These are phyloP conservation scores for Neurospora hispaniola DNA, from an alignment of 495 filamentous ascomycete genomes.

Conservation along the genomic window DNA sequence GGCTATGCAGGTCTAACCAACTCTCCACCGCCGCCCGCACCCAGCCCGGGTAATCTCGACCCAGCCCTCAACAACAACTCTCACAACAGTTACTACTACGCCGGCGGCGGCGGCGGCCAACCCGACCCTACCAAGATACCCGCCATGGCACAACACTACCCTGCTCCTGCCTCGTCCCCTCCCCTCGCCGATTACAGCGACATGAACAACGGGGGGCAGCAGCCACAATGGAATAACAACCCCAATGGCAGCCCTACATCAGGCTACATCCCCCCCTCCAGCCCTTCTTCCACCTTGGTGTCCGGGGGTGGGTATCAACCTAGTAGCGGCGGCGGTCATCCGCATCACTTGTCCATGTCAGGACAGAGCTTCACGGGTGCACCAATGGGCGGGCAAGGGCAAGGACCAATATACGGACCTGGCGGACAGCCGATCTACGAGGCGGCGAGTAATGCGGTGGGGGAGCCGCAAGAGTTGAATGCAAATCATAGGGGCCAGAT, in stretches of 20 bases:
- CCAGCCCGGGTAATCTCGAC: background rate
- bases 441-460: background rate
- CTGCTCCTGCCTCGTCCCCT: background rate
- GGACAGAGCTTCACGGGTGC: background rate
- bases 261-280: background rate
- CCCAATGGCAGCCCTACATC: background rate
- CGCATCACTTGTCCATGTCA: background rate
- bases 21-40: background rate
- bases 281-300: background rate
- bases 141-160: background rate
- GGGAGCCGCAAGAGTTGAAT: background rate
- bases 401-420: background rate
- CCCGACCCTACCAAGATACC: background rate
- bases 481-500: background rate
- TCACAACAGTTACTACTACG: background rate
- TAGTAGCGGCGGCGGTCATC: background rate
- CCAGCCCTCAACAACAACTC: background rate
- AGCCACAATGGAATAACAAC: background rate
- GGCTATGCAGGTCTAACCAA: background rate
- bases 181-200: background rate
- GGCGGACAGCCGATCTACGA: background rate
- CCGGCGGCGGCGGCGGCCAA: background rate
- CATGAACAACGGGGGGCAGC: background rate
- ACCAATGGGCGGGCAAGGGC: background rate
- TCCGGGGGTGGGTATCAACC: background rate